phyloP scores from a whole-genome alignment of 176 grass and related monocot species.

The Oropetium thomaeum region DNA sequence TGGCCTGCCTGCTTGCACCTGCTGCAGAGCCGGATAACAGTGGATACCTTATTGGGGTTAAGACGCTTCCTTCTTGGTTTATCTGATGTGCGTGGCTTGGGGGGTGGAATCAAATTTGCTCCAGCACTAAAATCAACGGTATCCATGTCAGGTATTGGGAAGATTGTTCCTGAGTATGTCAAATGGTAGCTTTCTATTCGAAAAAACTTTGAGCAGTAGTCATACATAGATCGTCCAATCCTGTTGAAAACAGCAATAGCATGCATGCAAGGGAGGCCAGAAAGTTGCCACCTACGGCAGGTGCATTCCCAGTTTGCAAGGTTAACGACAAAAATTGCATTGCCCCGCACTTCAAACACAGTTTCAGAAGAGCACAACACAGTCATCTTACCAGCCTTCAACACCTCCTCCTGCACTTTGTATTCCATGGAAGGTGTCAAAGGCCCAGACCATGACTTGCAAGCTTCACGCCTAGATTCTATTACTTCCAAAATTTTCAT shows the following conservation, averaged over 20 bases:
- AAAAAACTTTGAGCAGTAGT: slow-evolving; percentile 80
- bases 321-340: slow-evolving; percentile 80
- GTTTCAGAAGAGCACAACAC: slow-evolving; percentile 90
- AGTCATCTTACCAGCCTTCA: slow-evolving; percentile 65
- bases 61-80: slow-evolving; percentile 85
- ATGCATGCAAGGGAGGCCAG: slow-evolving; percentile 87
- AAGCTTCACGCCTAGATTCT: slow-evolving; percentile 64
- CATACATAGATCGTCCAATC: slow-evolving; percentile 58
- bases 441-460: slow-evolving; percentile 61
- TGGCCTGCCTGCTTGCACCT: slow-evolving; percentile 88
- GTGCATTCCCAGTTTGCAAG: slow-evolving; percentile 86
- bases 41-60: slow-evolving; percentile 70
- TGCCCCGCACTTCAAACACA: slow-evolving; percentile 93
- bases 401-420: slow-evolving; percentile 71
- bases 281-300: slow-evolving; percentile 89
- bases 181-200: slow-evolving; percentile 68
- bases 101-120: slow-evolving; percentile 64
- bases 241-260: slow-evolving; percentile 84
- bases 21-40: slow-evolving; percentile 74
- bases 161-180: slow-evolving; percentile 66
- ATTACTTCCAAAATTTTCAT: slow-evolving; percentile 70
- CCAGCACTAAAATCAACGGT: slow-evolving; percentile 69
- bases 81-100: slow-evolving; percentile 56
- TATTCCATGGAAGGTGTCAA: slow-evolving; percentile 85
- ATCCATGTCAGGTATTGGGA: slow-evolving; percentile 87